Evolutionary conservation across 1,284 basidiomycete species (phyloP).

Genomic region (Fistulinella cinereoalba): DNA sequence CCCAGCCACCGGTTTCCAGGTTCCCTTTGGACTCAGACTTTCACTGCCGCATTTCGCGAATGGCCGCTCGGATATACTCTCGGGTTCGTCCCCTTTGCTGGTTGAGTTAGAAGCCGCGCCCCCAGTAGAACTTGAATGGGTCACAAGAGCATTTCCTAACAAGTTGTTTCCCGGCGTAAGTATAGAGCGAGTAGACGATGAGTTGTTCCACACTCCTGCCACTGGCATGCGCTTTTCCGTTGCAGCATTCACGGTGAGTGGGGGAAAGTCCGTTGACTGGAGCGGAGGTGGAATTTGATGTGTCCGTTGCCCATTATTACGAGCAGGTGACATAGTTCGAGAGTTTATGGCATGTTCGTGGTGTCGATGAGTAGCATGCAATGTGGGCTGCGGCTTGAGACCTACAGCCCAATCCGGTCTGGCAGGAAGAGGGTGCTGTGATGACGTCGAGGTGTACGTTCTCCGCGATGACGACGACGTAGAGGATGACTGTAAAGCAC

Average conservation of each 20-base stretch:
- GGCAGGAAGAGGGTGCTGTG: conserved; percentile 73
- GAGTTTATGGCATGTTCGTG: conserved; percentile 37
- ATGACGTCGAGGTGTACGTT: conserved; percentile 69
- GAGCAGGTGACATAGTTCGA: conserved; percentile 42
- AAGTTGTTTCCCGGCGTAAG: conserved; percentile 40
- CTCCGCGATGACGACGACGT: conserved; percentile 74
- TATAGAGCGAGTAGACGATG: conserved; percentile 51
- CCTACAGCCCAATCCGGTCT: conserved; percentile 85
- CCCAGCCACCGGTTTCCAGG: conserved; percentile 18
- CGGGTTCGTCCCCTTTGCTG: conserved; percentile 45
- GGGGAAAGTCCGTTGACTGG: conserved; percentile 71
- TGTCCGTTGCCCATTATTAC: conserved; percentile 33
- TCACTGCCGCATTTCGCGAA: conserved; percentile 50
- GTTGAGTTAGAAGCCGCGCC: conserved; percentile 9
- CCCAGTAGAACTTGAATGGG: conserved; percentile 33
- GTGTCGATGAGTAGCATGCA: conserved; percentile 49
- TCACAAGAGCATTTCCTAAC: conserved; percentile 34
- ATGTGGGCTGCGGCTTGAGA: conserved; percentile 64
- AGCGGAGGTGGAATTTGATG: conserved; percentile 42
- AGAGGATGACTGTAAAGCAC: conserved; percentile 60
- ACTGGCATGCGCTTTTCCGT: conserved; percentile 52
- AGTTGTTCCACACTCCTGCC: conserved; percentile 67
- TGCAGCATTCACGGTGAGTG: conserved; percentile 45
- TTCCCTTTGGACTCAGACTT: conserved; percentile 51
- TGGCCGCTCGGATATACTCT: conserved; percentile 49